Evolutionary conservation across 2,329 filamentous ascomycete genomes (phyloP).

Genomic region (Acephala macrosclerotiorum): DNA sequence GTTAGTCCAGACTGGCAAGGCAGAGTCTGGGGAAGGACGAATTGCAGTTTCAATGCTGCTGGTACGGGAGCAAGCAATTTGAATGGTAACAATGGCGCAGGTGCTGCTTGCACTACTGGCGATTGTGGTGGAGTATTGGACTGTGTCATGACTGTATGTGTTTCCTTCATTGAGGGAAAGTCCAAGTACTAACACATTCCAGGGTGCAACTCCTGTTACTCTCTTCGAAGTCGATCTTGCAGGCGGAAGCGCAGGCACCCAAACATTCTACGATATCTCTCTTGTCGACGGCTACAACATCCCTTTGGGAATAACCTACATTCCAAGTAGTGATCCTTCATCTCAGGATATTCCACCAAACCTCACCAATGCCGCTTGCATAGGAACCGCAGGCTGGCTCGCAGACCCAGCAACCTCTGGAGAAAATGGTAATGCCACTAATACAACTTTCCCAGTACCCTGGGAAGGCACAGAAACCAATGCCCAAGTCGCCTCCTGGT

Average conservation of each 20-base stretch:
- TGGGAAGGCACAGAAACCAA: slow-evolving; percentile 68
- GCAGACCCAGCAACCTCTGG: slow-evolving; percentile 56
- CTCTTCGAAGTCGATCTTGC: slow-evolving; percentile 83
- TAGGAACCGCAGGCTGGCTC: slow-evolving; percentile 72
- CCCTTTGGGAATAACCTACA: slow-evolving; percentile 69
- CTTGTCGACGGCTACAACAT: slow-evolving; percentile 87
- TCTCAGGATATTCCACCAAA: slow-evolving; percentile 74
- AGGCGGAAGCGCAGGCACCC: slow-evolving; percentile 63
- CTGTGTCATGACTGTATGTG: slow-evolving; percentile 72
- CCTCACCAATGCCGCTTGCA: slow-evolving; percentile 78
- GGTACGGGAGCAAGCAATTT: slow-evolving; percentile 60
- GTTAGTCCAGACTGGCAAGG: slow-evolving; percentile 82
- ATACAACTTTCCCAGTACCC: slow-evolving; percentile 67
- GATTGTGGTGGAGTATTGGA: slow-evolving; percentile 77
- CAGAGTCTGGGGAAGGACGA: slow-evolving; percentile 83
- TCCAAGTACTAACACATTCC: slow-evolving; percentile 25
- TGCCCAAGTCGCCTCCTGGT: slow-evolving; percentile 70
- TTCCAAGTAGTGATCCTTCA: slow-evolving; percentile 65
- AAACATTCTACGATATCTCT: slow-evolving; percentile 86
- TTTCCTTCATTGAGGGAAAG: slow-evolving; percentile 10
- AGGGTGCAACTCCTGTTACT: slow-evolving; percentile 78
- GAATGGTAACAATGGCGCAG: slow-evolving; percentile 49
- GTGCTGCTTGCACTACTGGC: slow-evolving; percentile 72
- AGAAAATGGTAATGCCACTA: slow-evolving; percentile 61
- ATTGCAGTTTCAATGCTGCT: slow-evolving; percentile 76